Percentiles rank a stretch among this genome's conserved stretches.
Evolutionary conservation across 1,284 basidiomycete genomes (phyloP).

Genomic region (Irpex lacteus): DNA sequence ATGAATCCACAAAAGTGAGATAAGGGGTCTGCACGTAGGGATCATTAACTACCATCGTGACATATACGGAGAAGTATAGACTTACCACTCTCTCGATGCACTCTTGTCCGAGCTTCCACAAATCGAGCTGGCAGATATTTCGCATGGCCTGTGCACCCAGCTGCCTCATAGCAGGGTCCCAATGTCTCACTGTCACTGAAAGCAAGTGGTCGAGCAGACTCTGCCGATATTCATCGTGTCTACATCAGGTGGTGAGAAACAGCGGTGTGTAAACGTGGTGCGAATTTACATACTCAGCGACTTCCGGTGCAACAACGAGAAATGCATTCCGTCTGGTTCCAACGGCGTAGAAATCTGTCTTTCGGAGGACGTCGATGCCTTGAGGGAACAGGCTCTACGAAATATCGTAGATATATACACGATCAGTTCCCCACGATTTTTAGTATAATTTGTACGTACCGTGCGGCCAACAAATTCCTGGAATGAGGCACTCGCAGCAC

Average conservation of each 20-base stretch:
- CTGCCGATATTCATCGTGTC: constrained; percentile 69
- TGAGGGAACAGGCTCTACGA: constrained; percentile 81
- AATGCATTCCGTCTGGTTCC: constrained; percentile 86
- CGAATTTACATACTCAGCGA: constrained; percentile 66
- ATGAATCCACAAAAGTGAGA: constrained; percentile 64
- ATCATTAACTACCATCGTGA: constrained; percentile 5
- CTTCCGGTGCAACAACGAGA: constrained; percentile 77
- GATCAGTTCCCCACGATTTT: neutral
- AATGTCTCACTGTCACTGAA: constrained; percentile 79
- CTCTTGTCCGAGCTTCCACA: constrained; percentile 48
- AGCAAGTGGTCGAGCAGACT: constrained; percentile 77
- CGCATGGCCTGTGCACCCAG: constrained; percentile 80
- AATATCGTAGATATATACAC: neutral
- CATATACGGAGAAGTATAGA: constrained; percentile 3
- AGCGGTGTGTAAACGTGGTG: constrained; percentile 7
- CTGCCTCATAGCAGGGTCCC: constrained; percentile 83
- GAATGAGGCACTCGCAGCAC: constrained; percentile 96
- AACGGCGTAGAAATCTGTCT: constrained; percentile 95
- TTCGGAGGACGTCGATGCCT: constrained; percentile 89
- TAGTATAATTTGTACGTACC: constrained; percentile 42
- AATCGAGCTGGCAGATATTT: constrained; percentile 63
- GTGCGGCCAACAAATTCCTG: constrained; percentile 96
- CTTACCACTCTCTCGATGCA: constrained; percentile 52
- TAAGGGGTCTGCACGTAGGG: constrained; percentile 45
- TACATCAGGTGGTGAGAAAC: constrained; percentile 25